Evolutionary conservation across 768 basidiomycete species (phyloP).

Genomic region (Tricholoma saponaceum): DNA sequence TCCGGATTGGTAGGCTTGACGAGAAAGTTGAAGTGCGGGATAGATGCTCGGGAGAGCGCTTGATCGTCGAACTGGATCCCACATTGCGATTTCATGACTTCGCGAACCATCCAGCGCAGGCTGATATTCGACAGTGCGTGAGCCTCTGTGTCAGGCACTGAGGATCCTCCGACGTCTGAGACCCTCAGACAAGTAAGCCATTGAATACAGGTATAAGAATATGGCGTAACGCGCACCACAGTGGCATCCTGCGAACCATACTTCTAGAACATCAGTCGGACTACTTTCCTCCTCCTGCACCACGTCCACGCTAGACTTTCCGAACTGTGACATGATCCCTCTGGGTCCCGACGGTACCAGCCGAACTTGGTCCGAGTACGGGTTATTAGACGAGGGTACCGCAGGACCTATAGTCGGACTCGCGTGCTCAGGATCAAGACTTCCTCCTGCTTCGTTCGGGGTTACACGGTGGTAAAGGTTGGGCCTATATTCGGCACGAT

Average conservation of each 20-base stretch:
- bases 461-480: constrained; percentile 53
- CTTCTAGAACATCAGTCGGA: constrained; percentile 58
- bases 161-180: constrained; percentile 70
- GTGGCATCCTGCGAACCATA: constrained; percentile 80
- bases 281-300: constrained; percentile 6
- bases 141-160: constrained; percentile 37
- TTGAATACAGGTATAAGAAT: neutral
- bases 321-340: constrained; percentile 2
- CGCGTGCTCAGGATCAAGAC: constrained; percentile 23
- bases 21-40: constrained; percentile 17
- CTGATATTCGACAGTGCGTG: constrained; percentile 55
- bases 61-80: constrained; percentile 53
- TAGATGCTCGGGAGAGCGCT: constrained; percentile 43
- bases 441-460: constrained; percentile 20
- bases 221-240: constrained; percentile 39
- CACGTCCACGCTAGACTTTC: constrained; percentile 4
- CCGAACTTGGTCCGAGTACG: constrained; percentile 1
- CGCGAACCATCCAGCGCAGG: constrained; percentile 77
- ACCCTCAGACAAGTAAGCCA: neutral
- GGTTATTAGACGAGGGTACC: neutral
- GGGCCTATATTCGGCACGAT: constrained; percentile 61
- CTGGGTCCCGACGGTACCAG: constrained; percentile 3
- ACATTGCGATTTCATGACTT: constrained; percentile 53
- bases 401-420: constrained; percentile 7
- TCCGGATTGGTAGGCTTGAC: constrained; percentile 7